These are phyloP conservation scores for Dissophora ornata DNA, from an alignment of 192 early-diverging fungal species.

Conservation along the genomic window DNA sequence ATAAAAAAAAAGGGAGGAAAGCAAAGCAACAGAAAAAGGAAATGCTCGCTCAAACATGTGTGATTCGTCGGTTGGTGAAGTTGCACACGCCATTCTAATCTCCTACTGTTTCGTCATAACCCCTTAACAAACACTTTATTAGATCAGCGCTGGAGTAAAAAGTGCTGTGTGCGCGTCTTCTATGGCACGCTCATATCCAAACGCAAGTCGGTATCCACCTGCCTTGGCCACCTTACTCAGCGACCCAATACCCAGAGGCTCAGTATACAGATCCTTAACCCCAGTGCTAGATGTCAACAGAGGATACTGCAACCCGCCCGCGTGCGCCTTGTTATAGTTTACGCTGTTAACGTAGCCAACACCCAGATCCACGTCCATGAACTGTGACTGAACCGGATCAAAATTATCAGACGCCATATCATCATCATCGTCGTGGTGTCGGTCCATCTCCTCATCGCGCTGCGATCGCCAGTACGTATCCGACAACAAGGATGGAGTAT, in stretches of 20 bases:
- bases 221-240: conserved; percentile 31
- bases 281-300: conserved; percentile 45
- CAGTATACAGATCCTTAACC: conserved; percentile 45
- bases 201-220: conserved; percentile 42
- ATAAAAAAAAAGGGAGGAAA: background rate
- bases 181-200: conserved; percentile 48
- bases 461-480: conserved; percentile 46
- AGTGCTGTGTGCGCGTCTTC: conserved; percentile 44
- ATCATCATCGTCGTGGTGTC: conserved; percentile 40
- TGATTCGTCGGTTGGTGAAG: no score
- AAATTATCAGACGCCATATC: conserved; percentile 20
- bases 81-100: background rate
- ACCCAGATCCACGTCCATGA: conserved; percentile 51
- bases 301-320: conserved; percentile 46
- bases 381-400: conserved; percentile 46
- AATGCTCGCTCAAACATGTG: background rate
- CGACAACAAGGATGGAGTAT: conserved; percentile 18
- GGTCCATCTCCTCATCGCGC: conserved; percentile 33
- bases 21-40: conserved; percentile 1
- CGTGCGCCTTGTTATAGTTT: conserved; percentile 55
- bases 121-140: no score
- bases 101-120: no score
- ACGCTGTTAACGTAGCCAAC: conserved; percentile 53
- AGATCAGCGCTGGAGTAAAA: conserved; percentile 7
- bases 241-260: conserved; percentile 18